Evolutionary conservation across 495 filamentous ascomycete species (phyloP).

Genomic region (Penicillium ochrochloron): DNA sequence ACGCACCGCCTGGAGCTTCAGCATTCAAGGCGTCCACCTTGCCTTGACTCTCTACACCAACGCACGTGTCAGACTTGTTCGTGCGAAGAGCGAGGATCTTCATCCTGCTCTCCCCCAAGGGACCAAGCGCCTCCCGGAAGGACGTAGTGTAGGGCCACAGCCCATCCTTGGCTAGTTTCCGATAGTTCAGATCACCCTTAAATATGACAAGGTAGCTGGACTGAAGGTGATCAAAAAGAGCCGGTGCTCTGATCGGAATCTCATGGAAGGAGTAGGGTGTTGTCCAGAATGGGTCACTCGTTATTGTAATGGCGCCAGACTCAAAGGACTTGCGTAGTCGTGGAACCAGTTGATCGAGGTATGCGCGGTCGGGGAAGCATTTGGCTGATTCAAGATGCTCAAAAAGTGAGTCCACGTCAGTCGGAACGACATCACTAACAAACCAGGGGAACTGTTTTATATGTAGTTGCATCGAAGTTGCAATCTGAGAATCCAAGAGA

Average conservation of each 20-base stretch:
- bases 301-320: slow-evolving; percentile 69
- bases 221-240: slow-evolving; percentile 68
- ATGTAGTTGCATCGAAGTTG: slow-evolving; percentile 64
- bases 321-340: slow-evolving; percentile 69
- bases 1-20: slow-evolving; percentile 67
- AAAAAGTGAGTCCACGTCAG: slow-evolving; percentile 73
- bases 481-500: slow-evolving; percentile 54
- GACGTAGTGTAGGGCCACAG: slow-evolving; percentile 77
- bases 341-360: slow-evolving; percentile 67
- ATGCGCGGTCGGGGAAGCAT: slow-evolving; percentile 62
- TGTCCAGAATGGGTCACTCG: slow-evolving; percentile 81
- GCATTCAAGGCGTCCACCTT: slow-evolving; percentile 68
- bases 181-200: slow-evolving; percentile 88
- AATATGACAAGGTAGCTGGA: slow-evolving; percentile 77
- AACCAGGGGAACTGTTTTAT: slow-evolving; percentile 89
- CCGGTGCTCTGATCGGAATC: slow-evolving; percentile 60
- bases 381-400: slow-evolving; percentile 65
- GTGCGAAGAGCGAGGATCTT: slow-evolving; percentile 77
- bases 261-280: slow-evolving; percentile 75
- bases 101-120: slow-evolving; percentile 71
- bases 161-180: slow-evolving; percentile 80
- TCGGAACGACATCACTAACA: slow-evolving; percentile 79
- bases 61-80: slow-evolving; percentile 86
- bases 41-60: slow-evolving; percentile 72
- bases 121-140: slow-evolving; percentile 78